Evolutionary conservation across 1,139 yeast species (phyloP).

Genomic region (Komagataea norvegica): DNA sequence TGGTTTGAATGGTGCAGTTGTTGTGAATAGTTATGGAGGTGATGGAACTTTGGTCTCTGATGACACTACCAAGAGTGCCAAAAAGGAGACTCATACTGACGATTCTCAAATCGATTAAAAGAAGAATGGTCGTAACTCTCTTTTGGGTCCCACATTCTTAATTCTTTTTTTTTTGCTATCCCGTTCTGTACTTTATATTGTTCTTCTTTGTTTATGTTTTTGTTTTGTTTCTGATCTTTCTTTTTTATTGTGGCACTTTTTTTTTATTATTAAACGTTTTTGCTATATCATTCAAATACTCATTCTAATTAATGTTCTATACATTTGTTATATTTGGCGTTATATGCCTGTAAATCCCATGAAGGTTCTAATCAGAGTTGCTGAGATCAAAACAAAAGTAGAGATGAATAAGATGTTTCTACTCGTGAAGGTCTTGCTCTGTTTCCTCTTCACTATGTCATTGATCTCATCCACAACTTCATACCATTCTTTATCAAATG

Average conservation of each 20-base stretch:
- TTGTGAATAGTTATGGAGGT: constrained; percentile 6
- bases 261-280: too few species aligned
- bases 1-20: constrained; percentile 3
- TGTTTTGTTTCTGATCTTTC: not conserved
- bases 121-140: not conserved
- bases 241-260: too few species aligned
- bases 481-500: constrained; percentile 59
- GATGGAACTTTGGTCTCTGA: constrained; percentile 24
- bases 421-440: not conserved
- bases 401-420: constrained; percentile 2
- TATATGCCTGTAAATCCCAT: too few species aligned
- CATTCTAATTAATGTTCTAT: too few species aligned
- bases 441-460: not conserved
- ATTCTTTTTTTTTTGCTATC: not conserved
- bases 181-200: not conserved
- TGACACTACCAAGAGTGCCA: constrained; percentile 20
- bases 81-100: constrained; percentile 24
- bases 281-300: too few species aligned
- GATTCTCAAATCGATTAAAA: not conserved
- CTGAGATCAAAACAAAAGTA: not conserved
- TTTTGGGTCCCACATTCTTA: not conserved
- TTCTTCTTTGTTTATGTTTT: not conserved
- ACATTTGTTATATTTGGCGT: not conserved
- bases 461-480: constrained; percentile 31
- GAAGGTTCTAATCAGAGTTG: constrained; percentile 1